Conservation (phyloP, 2,329 filamentous ascomycete species). For the Monosporascus sp. region DNA sequence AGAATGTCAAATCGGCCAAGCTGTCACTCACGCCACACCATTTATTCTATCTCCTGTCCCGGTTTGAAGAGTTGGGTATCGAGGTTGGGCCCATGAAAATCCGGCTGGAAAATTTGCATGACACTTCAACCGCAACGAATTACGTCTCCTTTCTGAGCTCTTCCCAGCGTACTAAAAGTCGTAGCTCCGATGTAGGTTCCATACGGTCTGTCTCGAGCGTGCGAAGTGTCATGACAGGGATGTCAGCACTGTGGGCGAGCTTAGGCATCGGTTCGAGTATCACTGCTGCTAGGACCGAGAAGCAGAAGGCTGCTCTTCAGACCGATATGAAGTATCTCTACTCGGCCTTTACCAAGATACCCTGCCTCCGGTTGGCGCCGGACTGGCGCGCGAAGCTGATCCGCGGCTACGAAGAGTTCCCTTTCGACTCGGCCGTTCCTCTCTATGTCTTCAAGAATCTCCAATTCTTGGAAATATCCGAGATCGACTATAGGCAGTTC, state of each 20-base stretch:
- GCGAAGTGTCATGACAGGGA: slow-evolving; percentile 93
- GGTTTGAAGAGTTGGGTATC: slow-evolving; percentile 89
- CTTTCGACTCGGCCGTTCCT: slow-evolving; percentile 94
- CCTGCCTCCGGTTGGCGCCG: slow-evolving; percentile 82
- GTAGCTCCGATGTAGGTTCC: slow-evolving; percentile 78
- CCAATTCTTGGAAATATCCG: slow-evolving; percentile 86
- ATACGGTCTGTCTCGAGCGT: slow-evolving; percentile 96
- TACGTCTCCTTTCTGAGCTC: slow-evolving; percentile 94
- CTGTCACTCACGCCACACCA: slow-evolving; percentile 92
- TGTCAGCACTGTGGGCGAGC: slow-evolving; percentile 88
- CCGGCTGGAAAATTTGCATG: slow-evolving; percentile 88
- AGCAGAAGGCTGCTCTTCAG: slow-evolving; percentile 79
- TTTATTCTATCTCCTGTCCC: slow-evolving; percentile 90
- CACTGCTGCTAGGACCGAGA: slow-evolving; percentile 76
- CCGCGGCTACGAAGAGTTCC: slow-evolving; percentile 92
- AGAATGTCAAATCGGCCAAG: slow-evolving; percentile 82
- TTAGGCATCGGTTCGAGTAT: slow-evolving; percentile 78
- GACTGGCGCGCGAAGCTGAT: slow-evolving; percentile 90
- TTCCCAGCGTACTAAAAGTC: slow-evolving; percentile 72
- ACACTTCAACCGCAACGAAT: slow-evolving; percentile 77
- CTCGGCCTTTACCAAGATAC: slow-evolving; percentile 97
- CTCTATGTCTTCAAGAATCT: slow-evolving; percentile 97
- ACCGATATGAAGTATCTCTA: slow-evolving; percentile 93
- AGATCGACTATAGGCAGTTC: slow-evolving; percentile 94
- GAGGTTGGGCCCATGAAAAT: slow-evolving; percentile 94